A percentile compares a stretch with the other conserved stretches of the same genome.
These are phyloP conservation scores for Microbotryum intermedium DNA, from an alignment of 1,284 basidiomycete genomes.

Conservation along the genomic window DNA sequence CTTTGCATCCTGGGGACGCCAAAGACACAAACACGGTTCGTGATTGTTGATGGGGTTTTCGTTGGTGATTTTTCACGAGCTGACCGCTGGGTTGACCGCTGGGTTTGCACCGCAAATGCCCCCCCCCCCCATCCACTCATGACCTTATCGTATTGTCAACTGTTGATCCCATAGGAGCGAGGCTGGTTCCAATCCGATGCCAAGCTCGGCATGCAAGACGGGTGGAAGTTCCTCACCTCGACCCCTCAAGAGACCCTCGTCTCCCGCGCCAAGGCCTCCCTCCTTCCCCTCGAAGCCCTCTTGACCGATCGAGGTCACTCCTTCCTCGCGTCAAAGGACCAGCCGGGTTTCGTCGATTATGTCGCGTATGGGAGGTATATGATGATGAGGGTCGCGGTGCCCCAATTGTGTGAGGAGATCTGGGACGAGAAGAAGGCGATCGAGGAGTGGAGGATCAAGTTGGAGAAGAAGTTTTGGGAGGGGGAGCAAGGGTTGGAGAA, in stretches of 20 bases:
- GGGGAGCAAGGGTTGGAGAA: too few species aligned
- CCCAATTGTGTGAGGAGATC: slow-evolving; percentile 3
- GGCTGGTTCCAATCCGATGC: slow-evolving; percentile 9
- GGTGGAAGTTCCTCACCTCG: slow-evolving; percentile 3
- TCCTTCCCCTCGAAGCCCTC: slow-evolving; percentile 7
- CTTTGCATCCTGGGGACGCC: background rate
- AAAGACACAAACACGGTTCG: background rate
- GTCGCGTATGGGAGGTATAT: slow-evolving; percentile 13
- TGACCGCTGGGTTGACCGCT: too few species aligned
- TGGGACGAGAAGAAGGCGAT: slow-evolving; percentile 1
- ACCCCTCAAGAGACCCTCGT: background rate
- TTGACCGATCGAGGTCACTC: background rate
- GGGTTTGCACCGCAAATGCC: too few species aligned
- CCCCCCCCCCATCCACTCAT: too few species aligned
- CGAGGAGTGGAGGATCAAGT: slow-evolving; percentile 36
- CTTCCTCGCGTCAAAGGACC: slow-evolving; percentile 3
- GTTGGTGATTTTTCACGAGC: too few species aligned
- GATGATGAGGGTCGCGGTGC: slow-evolving; percentile 16
- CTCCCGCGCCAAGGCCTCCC: background rate
- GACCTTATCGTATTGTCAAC: background rate
- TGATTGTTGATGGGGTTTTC: background rate
- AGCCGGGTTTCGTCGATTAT: slow-evolving; percentile 18
- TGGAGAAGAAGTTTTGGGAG: slow-evolving; percentile 35
- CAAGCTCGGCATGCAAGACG: slow-evolving; percentile 9
- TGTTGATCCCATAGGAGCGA: background rate